Conservation (phyloP, 306 rosid species). For the Albizia julibrissin region DNA sequence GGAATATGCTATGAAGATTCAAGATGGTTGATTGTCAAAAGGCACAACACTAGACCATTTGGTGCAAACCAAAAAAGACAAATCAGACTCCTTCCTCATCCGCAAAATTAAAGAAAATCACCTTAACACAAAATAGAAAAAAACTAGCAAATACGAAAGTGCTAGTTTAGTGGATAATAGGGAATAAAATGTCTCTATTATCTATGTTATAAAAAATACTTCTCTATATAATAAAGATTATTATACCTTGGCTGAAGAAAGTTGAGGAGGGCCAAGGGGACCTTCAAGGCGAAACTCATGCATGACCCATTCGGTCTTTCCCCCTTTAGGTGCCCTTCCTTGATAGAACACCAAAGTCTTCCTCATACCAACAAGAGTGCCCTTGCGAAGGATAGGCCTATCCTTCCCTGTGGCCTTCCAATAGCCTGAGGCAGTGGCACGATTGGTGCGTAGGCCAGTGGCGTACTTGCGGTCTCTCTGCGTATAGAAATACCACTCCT, state of each 20-base stretch:
- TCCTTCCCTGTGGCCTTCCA: constrained; percentile 99
- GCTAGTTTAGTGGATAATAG: not conserved
- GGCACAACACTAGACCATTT: not conserved
- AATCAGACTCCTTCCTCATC: not conserved
- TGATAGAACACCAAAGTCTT: constrained; percentile 91
- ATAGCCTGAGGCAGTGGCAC: constrained; percentile 91
- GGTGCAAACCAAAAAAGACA: constrained; percentile 4
- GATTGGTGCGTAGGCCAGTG: constrained; percentile 79
- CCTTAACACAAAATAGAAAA: not conserved
- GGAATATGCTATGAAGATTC: constrained; percentile 22
- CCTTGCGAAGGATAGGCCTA: constrained; percentile 53
- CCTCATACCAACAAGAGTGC: constrained; percentile 85
- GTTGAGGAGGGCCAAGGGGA: constrained; percentile 54
- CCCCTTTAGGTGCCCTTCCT: constrained; percentile 97
- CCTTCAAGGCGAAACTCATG: constrained; percentile 85
- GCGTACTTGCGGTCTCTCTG: constrained; percentile 86
- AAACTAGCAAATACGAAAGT: not conserved
- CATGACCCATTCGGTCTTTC: constrained; percentile 92
- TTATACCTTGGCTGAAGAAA: constrained; percentile 64
- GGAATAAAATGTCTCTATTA: not conserved
- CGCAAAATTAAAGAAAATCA: not conserved
- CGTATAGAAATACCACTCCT: constrained; percentile 89
- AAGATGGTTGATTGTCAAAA: not conserved
- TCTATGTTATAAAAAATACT: not conserved
- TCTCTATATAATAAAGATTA: not conserved